Base-by-base conservation (phyloP, 2,329 filamentous ascomycete species). In the Clonostachys rosea region DNA sequence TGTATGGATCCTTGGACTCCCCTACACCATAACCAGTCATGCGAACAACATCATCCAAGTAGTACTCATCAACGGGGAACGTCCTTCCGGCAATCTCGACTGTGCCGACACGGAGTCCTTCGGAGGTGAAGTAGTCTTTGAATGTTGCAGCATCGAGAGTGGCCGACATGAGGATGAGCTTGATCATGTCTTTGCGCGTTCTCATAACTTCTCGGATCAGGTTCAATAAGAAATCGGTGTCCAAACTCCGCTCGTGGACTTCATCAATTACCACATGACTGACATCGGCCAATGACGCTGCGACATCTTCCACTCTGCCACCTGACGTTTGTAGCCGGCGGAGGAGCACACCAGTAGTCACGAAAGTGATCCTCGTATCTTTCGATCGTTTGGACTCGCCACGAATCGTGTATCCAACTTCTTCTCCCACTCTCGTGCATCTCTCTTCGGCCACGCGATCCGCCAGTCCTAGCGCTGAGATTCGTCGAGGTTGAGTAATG, bases 251-350 rank as follows among this genome's bases (percentile, higher is more conserved):
- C 66, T 99, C 92, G 69, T 99, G 92, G 4, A 97, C 92, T 66
- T 99, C 92, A 62, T 99, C 92, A 41, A 97, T 91, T 16, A 97
- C 87, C 8, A 99, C 83, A 62, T 99, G 94, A 55, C 89, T 96
- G 52, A 99, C 86, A 65, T 96, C 89, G 6, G 89, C 87, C 42
- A 99, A 68, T 37, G 91, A 89, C 17, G 86, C 80, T 45, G 89
- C 79, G 1, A 96, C 84, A 59, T 95, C 89, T 20, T 91, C 86
- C 12, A 86, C 81, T 33, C 82, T 79, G 6, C 88, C 89, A 44
- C 90, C 89, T 5, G 89, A 91, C 1, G 89, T 94, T 66, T 99
- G 94, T n/a, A 99, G 75, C 12, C 91, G 84, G 51, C 94, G 78
- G 16, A 99, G 77, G 36, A 99, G 73, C 4, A 99, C 91, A 81